phyloP scores from a whole-genome alignment of 345 rosid genomes.

The Kernera saxatilis region DNA sequence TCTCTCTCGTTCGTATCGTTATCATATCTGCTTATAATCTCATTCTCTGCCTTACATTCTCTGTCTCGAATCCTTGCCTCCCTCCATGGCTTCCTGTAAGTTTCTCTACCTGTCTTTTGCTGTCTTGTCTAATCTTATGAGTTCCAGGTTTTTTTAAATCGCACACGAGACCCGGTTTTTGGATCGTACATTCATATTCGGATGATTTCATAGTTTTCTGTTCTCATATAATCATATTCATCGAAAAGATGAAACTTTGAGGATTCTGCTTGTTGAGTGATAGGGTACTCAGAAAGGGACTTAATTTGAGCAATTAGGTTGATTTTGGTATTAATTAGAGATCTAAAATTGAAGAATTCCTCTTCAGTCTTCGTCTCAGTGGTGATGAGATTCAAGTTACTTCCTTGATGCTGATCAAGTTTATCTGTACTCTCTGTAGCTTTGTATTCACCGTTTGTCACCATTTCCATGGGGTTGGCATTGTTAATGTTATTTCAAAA shows the following conservation, averaged over 20 bases:
- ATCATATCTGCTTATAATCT: neutral
- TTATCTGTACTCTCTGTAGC: neutral
- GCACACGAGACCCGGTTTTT: neutral
- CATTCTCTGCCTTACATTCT: neutral
- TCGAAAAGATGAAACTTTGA: neutral
- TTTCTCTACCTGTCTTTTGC: slow-evolving; percentile 8
- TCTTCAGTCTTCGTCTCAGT: neutral
- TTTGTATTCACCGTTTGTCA: neutral
- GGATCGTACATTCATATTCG: neutral
- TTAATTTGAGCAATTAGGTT: slow-evolving; percentile 11
- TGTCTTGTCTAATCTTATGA: neutral
- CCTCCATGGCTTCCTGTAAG: slow-evolving; percentile 41
- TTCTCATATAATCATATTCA: neutral
- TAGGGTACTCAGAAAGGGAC: neutral
- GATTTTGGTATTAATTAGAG: neutral
- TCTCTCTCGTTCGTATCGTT: slow-evolving; percentile 20
- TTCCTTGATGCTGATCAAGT: neutral
- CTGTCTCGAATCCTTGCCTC: slow-evolving; percentile 7
- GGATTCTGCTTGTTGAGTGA: neutral
- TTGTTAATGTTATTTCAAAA: neutral
- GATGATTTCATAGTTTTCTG: neutral
- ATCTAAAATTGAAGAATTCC: neutral
- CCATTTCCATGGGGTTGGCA: neutral
- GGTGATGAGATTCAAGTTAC: neutral
- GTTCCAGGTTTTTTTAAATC: neutral